Base-by-base conservation (phyloP, 345 rosid species). In the Brassica incana region DNA sequence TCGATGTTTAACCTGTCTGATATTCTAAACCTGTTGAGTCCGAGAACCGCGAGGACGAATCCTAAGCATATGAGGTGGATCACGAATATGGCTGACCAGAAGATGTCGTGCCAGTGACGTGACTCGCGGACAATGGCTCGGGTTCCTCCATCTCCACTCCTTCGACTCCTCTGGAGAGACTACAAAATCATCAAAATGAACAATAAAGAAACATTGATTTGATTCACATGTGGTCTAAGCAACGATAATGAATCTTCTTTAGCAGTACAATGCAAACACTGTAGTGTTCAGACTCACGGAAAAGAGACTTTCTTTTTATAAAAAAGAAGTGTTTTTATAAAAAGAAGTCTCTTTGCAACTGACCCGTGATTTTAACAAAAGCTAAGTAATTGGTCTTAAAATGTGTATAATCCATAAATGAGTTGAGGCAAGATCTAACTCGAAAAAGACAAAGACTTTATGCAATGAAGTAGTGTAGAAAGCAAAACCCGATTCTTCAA, bases 51-150 rank as follows among this genome's bases (percentile, higher is more conserved):
- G 12, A 92, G 90, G 14, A 84, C 84, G 43, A 89, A 80, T 7
- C 92, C 96, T 61, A 95, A 73, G 66, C 84, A 89, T 16, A 88
- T 23, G 85, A 91, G 64, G 83, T 95, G 99, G 80, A 88, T 63
- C 77, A 90, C 48, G 71, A 95, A 95, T 66, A 95, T 83, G 1
- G 87, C 89, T 80, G 88, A 85, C 97, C 99, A 95, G 84, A 95
- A 95, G 18, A 50, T 84, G 84, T 95, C 99, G 30, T 91, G 94
- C 97, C 97, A 95, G 11, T 79, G 88, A 35, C 99, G 92, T 4
- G 58, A 52, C 58, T 52, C 58, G 18, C 58, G 20, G 58, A 52
- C 58, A 5, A 88, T 65, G 43, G 80, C 81, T 77, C 89, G 89
- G 68, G 78, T 85, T 60, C 83, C 87, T 45, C 30, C 30, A 29